Evolutionary conservation across 306 rosid species (phyloP).

Genomic region (Alnus rubra): DNA sequence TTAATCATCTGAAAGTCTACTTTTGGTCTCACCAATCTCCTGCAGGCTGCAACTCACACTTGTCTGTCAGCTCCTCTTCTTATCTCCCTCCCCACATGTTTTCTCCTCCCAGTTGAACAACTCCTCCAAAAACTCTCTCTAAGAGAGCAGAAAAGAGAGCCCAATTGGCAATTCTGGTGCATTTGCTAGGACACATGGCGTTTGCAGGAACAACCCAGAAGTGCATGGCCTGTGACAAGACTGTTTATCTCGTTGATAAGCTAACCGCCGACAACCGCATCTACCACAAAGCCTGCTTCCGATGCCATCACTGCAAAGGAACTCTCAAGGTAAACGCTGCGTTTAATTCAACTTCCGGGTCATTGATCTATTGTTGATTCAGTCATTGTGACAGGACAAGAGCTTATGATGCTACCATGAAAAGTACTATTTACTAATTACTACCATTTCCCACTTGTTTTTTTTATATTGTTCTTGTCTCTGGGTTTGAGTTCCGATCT

Average conservation of each 20-base stretch:
- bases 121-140: conserved; percentile 5
- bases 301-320: conserved; percentile 99
- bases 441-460: neutral
- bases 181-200: conserved; percentile 54
- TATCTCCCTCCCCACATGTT: conserved; percentile 28
- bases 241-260: conserved; percentile 94
- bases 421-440: neutral
- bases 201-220: conserved; percentile 99
- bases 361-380: neutral
- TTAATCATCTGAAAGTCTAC: conserved; percentile 49
- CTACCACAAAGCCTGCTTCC: conserved; percentile 94
- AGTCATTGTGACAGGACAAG: neutral
- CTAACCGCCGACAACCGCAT: conserved; percentile 88
- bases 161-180: conserved; percentile 18
- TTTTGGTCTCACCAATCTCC: conserved; percentile 54
- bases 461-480: neutral
- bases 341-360: neutral
- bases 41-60: conserved; percentile 25
- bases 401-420: neutral
- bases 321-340: conserved; percentile 73
- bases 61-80: conserved; percentile 29
- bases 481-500: neutral
- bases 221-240: conserved; percentile 98
- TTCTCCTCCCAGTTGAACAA: conserved; percentile 25
- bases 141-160: neutral